Conservation (phyloP, 2,329 filamentous ascomycete species). For the Cryphonectria radicalis region DNA sequence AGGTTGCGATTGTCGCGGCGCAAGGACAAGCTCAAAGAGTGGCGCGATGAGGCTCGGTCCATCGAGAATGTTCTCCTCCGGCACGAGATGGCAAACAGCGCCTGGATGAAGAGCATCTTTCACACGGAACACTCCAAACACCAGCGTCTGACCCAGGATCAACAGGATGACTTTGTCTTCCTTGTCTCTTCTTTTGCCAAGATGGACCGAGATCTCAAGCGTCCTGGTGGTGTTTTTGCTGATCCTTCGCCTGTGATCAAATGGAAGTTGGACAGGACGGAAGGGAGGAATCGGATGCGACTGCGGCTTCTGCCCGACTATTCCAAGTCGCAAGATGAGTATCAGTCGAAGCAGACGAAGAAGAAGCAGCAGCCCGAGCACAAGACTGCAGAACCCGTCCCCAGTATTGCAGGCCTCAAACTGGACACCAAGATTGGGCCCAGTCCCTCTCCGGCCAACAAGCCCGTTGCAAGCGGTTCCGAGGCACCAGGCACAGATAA, state of each 20-base stretch:
- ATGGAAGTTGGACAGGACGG: constrained; percentile 95
- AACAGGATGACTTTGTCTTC: constrained; percentile 86
- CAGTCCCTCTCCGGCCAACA: constrained; percentile 17
- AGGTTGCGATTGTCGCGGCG: constrained; percentile 73
- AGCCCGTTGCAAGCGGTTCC: constrained; percentile 14
- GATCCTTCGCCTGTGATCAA: constrained; percentile 62
- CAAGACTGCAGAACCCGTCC: constrained; percentile 32
- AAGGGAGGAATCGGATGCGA: constrained; percentile 94
- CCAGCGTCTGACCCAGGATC: constrained; percentile 86
- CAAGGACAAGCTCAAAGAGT: constrained; percentile 79
- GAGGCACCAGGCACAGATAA: constrained; percentile 25
- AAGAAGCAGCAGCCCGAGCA: constrained; percentile 34
- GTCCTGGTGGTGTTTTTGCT: constrained; percentile 81
- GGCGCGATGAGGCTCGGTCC: constrained; percentile 71
- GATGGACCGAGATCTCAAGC: constrained; percentile 76
- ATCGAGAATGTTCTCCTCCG: constrained; percentile 74
- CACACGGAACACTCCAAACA: constrained; percentile 90
- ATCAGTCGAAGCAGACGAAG: constrained; percentile 71
- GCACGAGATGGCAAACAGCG: constrained; percentile 85
- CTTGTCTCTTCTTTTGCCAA: constrained; percentile 75
- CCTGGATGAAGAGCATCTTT: constrained; percentile 96
- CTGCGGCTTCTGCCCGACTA: constrained; percentile 83
- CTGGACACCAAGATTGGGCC: constrained; percentile 37
- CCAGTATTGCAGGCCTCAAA: constrained; percentile 26
- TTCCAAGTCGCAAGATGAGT: constrained; percentile 69